Percentiles rank a stretch among this genome's conserved stretches.
These are phyloP conservation scores for Botrytis galanthina DNA, from an alignment of 2,329 filamentous ascomycete genomes.

Conservation along the genomic window DNA sequence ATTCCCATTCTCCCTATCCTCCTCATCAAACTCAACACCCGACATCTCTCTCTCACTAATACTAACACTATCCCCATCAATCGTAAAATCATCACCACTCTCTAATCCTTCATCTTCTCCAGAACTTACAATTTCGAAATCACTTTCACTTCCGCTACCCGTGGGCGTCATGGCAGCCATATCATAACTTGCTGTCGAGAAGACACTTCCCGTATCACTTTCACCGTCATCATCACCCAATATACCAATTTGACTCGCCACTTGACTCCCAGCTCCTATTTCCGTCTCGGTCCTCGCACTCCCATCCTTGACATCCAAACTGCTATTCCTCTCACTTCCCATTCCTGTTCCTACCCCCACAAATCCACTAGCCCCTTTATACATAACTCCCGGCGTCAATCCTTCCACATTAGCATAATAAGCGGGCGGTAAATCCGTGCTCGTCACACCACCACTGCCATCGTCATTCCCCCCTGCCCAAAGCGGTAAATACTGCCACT, in stretches of 20 bases:
- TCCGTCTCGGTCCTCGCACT: background rate
- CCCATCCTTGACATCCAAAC: slow-evolving; percentile 8
- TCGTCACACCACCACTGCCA: slow-evolving; percentile 49
- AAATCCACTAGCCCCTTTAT: slow-evolving; percentile 10
- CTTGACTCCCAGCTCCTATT: background rate
- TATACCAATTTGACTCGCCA: background rate
- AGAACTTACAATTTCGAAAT: background rate
- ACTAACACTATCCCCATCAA: background rate
- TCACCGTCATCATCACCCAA: background rate
- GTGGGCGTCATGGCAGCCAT: slow-evolving; percentile 10
- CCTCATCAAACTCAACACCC: background rate
- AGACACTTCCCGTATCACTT: background rate
- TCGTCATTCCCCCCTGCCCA: slow-evolving; percentile 62
- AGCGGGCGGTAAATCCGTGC: slow-evolving; percentile 38
- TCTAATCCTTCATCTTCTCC: background rate
- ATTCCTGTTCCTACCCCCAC: background rate
- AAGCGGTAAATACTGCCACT: slow-evolving; percentile 62
- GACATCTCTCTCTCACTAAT: background rate
- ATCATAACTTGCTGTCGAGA: slow-evolving; percentile 10
- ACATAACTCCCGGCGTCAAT: slow-evolving; percentile 1
- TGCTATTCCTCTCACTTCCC: slow-evolving; percentile 5
- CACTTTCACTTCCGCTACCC: slow-evolving; percentile 12
- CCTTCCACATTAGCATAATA: slow-evolving; percentile 3
- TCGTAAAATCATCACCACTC: background rate
- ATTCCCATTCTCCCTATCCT: background rate